Evolutionary conservation across 2,329 filamentous ascomycete species (phyloP), one percentile per base, ranked within the genome.

Genomic region (Penicillium hordei): DNA sequence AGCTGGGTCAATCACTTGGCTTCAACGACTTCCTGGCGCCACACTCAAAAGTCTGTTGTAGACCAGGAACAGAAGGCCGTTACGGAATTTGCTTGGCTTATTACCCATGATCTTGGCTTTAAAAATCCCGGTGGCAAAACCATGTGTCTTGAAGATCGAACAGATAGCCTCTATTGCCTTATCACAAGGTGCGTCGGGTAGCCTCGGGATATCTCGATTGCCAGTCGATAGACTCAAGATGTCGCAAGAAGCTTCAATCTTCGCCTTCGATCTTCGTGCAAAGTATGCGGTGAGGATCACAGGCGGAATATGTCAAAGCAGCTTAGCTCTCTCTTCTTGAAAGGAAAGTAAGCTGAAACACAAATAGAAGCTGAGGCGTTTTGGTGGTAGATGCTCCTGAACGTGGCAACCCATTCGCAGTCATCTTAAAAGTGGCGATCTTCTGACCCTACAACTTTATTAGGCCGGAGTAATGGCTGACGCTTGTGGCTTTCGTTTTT

Each of bases 321-420:
- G 9, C 6, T 40, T 17, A 21, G 21, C 27, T 44, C n/a, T 27
- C 23, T 43, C 15, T 3, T 3, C 2, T 29, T 10, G 8, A 1
- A 31, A 34, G 34, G 27, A 36, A 33, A 25, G 23, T 39, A 13
- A 19, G 13, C 23, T 45, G 29, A 58, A 45, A 45, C 29, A n/a
- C 1, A 46, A 48, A 39, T 25, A 33, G 48, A 54, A 55, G 46
- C 48, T 52, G 58, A 50, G 53, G 52, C 57, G 52, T 40, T 50
- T 48, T 53, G 54, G 55, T 64, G 56, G 43, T 48, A 57, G 60
- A 23, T 59, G 43, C 59, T 64, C 29, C 53, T 57, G 55, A 66
- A 65, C 61, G 64, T 66, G 64, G 63, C 44, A 49, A 59, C 57
- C 60, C 64, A 65, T 57, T 39, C 27, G 33, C 25, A 7, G 57